These are phyloP conservation scores for Agrocybe pediades DNA, from an alignment of 768 basidiomycete genomes.

Conservation along the genomic window DNA sequence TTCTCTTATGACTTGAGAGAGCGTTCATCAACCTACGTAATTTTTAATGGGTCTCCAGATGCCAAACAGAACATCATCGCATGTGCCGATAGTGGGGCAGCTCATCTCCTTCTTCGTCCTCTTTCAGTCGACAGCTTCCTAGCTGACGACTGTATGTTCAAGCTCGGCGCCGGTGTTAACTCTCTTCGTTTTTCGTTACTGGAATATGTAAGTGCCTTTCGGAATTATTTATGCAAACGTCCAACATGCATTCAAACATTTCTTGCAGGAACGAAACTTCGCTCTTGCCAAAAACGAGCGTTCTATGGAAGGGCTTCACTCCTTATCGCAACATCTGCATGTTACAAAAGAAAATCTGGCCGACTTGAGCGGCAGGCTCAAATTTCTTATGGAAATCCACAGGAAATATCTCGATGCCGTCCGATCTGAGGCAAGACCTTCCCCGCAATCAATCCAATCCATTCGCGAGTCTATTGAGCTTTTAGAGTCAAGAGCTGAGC, in stretches of 20 bases:
- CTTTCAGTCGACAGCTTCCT: constrained; percentile 14
- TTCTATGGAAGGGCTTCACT: constrained; percentile 10
- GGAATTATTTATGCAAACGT: neutral
- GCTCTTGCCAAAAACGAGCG: neutral
- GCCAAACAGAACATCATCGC: neutral
- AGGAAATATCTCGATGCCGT: neutral
- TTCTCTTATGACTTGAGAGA: constrained; percentile 2
- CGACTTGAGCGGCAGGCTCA: constrained; percentile 8
- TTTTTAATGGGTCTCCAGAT: neutral
- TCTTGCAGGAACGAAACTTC: constrained; percentile 1
- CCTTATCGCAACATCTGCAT: constrained; percentile 10
- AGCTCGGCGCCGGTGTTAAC: neutral
- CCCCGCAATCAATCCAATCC: neutral
- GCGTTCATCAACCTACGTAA: constrained; percentile 1
- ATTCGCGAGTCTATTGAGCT: constrained; percentile 12
- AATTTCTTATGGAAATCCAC: constrained; percentile 7
- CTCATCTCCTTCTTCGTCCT: constrained; percentile 9
- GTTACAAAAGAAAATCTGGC: constrained; percentile 12
- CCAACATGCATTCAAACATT: neutral
- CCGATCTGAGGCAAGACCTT: neutral
- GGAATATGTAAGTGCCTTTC: constrained; percentile 7
- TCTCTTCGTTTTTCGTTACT: constrained; percentile 5
- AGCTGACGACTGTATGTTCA: constrained; percentile 3
- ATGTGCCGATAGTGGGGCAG: neutral
- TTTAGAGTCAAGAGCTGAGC: constrained; percentile 10